A percentile compares a stretch with the other conserved stretches of the same genome.
Conservation (phyloP, 768 basidiomycete species). For the Naganishia friedmannii region DNA sequence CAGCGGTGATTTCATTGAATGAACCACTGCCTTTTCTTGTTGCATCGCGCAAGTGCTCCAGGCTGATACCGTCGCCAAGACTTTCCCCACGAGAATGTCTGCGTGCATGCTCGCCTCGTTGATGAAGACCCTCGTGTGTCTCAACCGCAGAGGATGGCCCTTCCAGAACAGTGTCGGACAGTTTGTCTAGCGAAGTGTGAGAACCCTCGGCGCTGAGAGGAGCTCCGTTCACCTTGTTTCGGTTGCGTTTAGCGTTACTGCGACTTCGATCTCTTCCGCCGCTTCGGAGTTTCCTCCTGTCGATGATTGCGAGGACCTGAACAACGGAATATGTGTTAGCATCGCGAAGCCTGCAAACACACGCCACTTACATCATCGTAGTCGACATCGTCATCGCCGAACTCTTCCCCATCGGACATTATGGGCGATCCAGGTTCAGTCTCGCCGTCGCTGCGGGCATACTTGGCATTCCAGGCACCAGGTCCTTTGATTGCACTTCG, state of each 20-base stretch:
- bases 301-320: slow-evolving; percentile 8
- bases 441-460: slow-evolving; percentile 56
- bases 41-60: slow-evolving; percentile 17
- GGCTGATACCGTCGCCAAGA: slow-evolving; percentile 7
- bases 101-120: neutral
- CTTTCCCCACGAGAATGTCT: slow-evolving; percentile 16
- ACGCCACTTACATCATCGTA: slow-evolving; percentile 69
- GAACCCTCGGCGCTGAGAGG: slow-evolving; percentile 9
- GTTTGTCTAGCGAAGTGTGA: neutral
- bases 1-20: slow-evolving; percentile 35
- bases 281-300: neutral
- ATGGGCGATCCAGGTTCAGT: slow-evolving; percentile 68
- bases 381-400: slow-evolving; percentile 67
- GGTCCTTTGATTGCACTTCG: slow-evolving; percentile 73
- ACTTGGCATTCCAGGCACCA: slow-evolving; percentile 72
- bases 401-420: slow-evolving; percentile 71
- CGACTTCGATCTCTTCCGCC: slow-evolving; percentile 30
- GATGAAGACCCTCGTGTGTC: slow-evolving; percentile 10
- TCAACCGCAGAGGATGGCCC: neutral
- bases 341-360: neutral
- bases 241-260: slow-evolving; percentile 27
- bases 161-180: neutral
- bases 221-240: slow-evolving; percentile 1
- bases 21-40: slow-evolving; percentile 15
- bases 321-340: slow-evolving; percentile 34